Evolutionary conservation across 2,329 filamentous ascomycete species (phyloP).

Genomic region (Fusarium cicatricum): DNA sequence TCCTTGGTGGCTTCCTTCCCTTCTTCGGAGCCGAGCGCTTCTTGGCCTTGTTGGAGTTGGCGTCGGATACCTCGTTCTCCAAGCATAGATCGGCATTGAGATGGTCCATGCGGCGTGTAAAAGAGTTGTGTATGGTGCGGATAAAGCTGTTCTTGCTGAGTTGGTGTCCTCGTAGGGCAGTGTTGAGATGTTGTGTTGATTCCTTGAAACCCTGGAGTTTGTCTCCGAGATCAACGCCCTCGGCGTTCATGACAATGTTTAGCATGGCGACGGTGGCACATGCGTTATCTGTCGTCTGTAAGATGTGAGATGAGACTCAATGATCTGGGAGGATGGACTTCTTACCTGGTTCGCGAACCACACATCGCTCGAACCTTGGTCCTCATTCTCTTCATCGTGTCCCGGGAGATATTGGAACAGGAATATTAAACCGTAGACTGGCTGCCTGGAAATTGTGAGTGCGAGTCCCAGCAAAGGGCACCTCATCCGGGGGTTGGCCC

Average conservation of each 20-base stretch:
- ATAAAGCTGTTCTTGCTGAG: constrained; percentile 80
- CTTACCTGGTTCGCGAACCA: constrained; percentile 95
- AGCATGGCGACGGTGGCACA: constrained; percentile 93
- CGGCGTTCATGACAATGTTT: constrained; percentile 90
- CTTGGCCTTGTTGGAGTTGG: constrained; percentile 46
- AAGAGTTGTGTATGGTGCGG: constrained; percentile 86
- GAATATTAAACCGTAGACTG: constrained; percentile 87
- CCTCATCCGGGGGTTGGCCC: constrained; percentile 25
- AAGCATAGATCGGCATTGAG: constrained; percentile 74
- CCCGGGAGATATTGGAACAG: constrained; percentile 76
- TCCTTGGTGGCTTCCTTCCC: constrained; percentile 42
- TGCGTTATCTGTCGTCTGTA: constrained; percentile 78
- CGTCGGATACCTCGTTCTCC: constrained; percentile 60
- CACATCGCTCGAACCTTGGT: constrained; percentile 65
- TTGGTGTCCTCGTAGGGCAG: constrained; percentile 77
- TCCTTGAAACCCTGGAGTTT: constrained; percentile 76
- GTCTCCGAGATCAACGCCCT: constrained; percentile 72
- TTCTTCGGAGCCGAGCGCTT: constrained; percentile 48
- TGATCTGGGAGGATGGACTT: not conserved
- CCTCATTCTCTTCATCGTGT: constrained; percentile 59
- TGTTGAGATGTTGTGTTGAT: constrained; percentile 72
- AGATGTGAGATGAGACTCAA: constrained; percentile 15
- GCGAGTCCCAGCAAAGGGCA: not conserved
- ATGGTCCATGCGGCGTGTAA: constrained; percentile 80
- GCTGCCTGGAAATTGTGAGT: constrained; percentile 60